Evolutionary conservation across 2,329 filamentous ascomycete genomes (phyloP).

Genomic region (Colletotrichum sojae): DNA sequence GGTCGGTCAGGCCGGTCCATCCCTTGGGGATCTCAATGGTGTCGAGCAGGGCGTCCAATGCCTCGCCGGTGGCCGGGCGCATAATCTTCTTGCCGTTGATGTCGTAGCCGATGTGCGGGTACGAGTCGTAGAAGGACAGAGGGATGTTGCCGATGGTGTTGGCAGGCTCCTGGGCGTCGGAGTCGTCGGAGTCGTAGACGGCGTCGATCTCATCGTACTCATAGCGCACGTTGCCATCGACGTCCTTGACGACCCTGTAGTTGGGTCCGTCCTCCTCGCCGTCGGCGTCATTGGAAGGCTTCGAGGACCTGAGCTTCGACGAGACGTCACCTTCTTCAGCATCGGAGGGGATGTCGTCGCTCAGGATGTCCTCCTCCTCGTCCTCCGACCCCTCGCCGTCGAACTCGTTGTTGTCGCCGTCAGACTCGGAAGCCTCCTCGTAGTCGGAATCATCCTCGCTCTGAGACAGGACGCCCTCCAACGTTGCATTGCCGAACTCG

Average conservation of each 20-base stretch:
- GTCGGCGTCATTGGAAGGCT: conserved; percentile 45
- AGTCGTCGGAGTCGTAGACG: conserved; percentile 96
- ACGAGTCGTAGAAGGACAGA: conserved; percentile 95
- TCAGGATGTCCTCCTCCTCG: conserved; percentile 55
- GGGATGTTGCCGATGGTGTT: conserved; percentile 98
- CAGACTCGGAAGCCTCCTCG: conserved; percentile 57
- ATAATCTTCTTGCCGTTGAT: conserved; percentile 99
- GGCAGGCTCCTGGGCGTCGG: conserved; percentile 80
- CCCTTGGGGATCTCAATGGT: conserved; percentile 97
- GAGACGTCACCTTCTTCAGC: conserved; percentile 53
- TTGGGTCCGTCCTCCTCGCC: conserved; percentile 59
- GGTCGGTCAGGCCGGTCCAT: conserved; percentile 96
- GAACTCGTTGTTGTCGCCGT: conserved; percentile 49
- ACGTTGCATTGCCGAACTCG: conserved; percentile 68
- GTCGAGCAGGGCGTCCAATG: conserved; percentile 92
- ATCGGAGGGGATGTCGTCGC: conserved; percentile 59
- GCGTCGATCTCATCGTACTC: conserved; percentile 95
- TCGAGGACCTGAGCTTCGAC: conserved; percentile 48
- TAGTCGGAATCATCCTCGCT: conserved; percentile 72
- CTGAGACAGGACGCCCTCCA: conserved; percentile 71
- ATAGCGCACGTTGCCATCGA: conserved; percentile 91
- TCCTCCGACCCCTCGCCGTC: conserved; percentile 59
- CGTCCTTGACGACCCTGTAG: conserved; percentile 78
- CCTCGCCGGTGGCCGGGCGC: conserved; percentile 93
- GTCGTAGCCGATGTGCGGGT: conserved; percentile 98